Base-by-base conservation (phyloP, 1,284 basidiomycete species). In the Moesziomyces sp. region DNA sequence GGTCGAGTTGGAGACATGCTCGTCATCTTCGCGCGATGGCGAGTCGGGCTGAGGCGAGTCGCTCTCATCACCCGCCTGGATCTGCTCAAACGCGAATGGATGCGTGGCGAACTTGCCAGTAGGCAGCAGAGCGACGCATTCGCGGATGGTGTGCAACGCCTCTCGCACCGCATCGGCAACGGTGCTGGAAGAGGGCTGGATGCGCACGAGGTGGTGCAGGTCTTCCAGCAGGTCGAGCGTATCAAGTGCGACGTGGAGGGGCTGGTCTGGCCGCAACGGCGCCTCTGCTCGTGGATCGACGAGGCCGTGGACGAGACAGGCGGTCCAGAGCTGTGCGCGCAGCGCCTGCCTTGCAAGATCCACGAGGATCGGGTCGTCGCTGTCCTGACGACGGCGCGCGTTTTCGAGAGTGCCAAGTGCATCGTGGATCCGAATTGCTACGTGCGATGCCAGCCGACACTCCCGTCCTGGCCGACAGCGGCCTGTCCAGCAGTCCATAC, bases 151-250 rank as follows among this genome's bases (percentile, higher is more conserved):
- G 19, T 33, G 30, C 4, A 74, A 28, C 16, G 65, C 61, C 11
- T 55, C 54, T 6, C 16, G 26, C 18, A 60, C 54, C n/a, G 59
- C 59, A 2, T 53, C 46, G 0, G 44, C 48, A 16, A 51, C 5
- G 11, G 38, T 52, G 16, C 45, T 45, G 10, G 23, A 43, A 6
- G 48, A 3, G 8, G 46, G 40, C 46, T 57, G 46, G 4, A 54
- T 46, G 2, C 61, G 45, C 21, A 64, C 53, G 40, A 70, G 44
- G 35, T 47, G 47, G 30, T 73, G 51, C 8, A 69, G 55, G n/a
- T 74, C 71, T 18, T 74, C 71, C 21, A 74, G 62, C 51, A 74
- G 44, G 42, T 74, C 71, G 10, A 74, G 55, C 38, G 65, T 65
- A 30, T 69, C 65, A 16, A 74, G 58, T 8, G 65, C 71, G 24